Evolutionary conservation across 768 basidiomycete species (phyloP), one percentile per base, ranked within the genome.

Genomic region (Lactifluus rugatus): DNA sequence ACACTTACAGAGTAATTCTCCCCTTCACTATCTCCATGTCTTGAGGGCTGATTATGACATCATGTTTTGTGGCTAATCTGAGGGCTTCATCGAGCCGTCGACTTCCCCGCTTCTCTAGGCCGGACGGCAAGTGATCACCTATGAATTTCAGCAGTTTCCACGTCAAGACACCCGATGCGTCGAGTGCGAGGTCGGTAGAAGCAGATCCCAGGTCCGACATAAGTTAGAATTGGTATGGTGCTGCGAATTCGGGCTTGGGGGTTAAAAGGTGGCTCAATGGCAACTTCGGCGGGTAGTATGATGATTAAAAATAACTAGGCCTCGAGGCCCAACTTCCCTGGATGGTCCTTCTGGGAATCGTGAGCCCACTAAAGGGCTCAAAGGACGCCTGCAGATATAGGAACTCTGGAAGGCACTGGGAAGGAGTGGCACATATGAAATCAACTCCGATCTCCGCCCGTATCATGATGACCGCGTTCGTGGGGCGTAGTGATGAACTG

Each of bases 161-260:
- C 5, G 44, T 46, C 21, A 60, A 17, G 45, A 56, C 32, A 34
- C 54, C 54, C 1, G 59, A 50, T 26, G 44, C 59, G 44, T 60
- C 54, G 7, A 51, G 36, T 4, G 54, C 16, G 11, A 36, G 54
- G 0, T 8, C 11, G 32, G 32, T 13, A 34, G 6, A 9, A 34
- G 6, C 11, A 9, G 32, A 34, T 8, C 10, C 16, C 41, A 4
- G 7, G 9, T 13, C 11, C 17, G 49, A 13, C 42, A 60, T 47
- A 16, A 52, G 36, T 0, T 8, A 32, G 19, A 10, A 17, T 6
- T 3, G 46, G 6, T 8, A 17, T 31, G 6, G 39, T 36, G 32
- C 25, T 44, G 14, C 25, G 17, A 47, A 11, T 6, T 23, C 11
- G 19, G 34, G 14, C 13, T 11, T 19, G 16, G 34, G 28, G 45